These are phyloP conservation scores for Hordeum pubiflorum DNA, from an alignment of 202 grass and related monocot species.

Conservation along the genomic window DNA sequence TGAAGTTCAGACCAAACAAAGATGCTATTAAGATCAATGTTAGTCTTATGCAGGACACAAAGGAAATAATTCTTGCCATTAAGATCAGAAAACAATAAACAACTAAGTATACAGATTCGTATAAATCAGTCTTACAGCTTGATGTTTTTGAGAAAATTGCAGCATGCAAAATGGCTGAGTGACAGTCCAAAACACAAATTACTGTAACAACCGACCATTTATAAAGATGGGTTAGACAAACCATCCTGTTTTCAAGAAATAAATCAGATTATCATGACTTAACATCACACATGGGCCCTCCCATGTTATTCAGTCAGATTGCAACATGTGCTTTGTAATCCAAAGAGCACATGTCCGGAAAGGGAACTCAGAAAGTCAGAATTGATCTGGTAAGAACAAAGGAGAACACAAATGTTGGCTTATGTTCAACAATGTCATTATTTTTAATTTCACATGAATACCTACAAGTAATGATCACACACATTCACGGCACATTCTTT, in stretches of 20 bases:
- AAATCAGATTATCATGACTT: not conserved
- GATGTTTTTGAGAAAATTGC: not conserved
- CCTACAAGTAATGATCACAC: not conserved
- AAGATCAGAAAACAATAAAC: not conserved
- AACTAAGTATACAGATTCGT: not conserved
- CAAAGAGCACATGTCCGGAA: not conserved
- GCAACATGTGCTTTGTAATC: not conserved
- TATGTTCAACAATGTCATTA: not conserved
- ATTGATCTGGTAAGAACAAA: not conserved
- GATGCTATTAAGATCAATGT: not conserved
- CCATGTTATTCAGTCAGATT: not conserved
- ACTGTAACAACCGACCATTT: not conserved
- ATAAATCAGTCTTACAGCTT: not conserved
- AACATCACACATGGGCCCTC: not conserved
- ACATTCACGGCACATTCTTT: not conserved
- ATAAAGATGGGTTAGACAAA: not conserved
- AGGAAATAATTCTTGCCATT: not conserved
- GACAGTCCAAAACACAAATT: not conserved
- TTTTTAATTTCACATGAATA: not conserved
- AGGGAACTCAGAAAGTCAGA: not conserved
- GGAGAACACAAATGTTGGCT: not conserved
- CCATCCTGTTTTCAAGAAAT: not conserved
- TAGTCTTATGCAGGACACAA: not conserved
- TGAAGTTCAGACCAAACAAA: conserved; percentile 18
- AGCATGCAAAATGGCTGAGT: not conserved